Conservation (phyloP, 2,329 filamentous ascomycete genomes). For the Talaromyces atroroseus region DNA sequence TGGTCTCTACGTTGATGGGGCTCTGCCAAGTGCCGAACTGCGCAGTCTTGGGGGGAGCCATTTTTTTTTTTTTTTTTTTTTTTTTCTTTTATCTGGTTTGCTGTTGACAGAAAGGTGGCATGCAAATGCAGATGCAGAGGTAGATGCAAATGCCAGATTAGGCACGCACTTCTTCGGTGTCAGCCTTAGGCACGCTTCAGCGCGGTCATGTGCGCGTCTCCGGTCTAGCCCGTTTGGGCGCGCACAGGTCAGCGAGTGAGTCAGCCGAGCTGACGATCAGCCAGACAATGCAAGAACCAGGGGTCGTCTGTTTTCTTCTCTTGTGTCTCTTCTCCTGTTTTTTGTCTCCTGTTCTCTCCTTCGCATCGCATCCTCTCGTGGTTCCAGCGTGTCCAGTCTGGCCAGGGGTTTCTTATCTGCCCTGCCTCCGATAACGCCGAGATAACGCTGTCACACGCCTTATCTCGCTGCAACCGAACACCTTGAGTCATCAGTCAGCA, state of each 20-base stretch:
- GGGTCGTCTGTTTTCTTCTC: neutral
- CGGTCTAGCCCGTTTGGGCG: neutral
- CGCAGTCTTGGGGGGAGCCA: neutral
- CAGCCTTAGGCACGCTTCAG: neutral
- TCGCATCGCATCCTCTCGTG: neutral
- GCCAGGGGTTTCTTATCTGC: neutral
- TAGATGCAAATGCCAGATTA: too few relatives aligned
- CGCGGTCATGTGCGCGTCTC: neutral
- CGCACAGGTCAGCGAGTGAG: neutral
- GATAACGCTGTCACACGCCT: conserved; percentile 12
- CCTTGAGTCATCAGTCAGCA: neutral
- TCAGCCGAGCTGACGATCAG: neutral
- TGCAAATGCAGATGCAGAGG: too few relatives aligned
- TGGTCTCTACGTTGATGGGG: conserved; percentile 32
- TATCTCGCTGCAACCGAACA: neutral
- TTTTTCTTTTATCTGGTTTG: too few relatives aligned
- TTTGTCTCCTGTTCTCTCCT: neutral
- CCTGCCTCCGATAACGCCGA: neutral
- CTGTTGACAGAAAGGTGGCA: too few relatives aligned
- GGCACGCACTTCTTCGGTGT: neutral
- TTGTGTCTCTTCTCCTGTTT: neutral
- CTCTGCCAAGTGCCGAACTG: conserved; percentile 36
- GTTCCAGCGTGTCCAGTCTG: neutral
- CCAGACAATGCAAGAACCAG: neutral
- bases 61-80: neutral